Percentiles rank a stretch among this genome's conserved stretches.
These are phyloP conservation scores for Cyclotella baltica DNA, from an alignment of 108 stramenopile genomes.

Conservation along the genomic window DNA sequence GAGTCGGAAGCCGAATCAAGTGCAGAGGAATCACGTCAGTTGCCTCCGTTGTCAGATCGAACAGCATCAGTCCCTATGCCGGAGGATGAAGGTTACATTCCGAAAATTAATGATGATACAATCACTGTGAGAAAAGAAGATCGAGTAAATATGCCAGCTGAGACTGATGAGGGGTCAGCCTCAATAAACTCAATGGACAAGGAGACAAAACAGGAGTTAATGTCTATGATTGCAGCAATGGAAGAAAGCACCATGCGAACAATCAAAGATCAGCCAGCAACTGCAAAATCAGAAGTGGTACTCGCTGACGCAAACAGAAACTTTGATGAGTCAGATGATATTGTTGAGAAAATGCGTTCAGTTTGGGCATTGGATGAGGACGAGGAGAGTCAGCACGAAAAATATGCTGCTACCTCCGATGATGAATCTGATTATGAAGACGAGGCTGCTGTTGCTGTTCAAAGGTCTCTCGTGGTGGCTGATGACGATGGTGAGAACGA, in stretches of 20 bases:
- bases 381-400: conserved; percentile 14
- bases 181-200: neutral
- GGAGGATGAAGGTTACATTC: too few relatives aligned
- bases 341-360: conserved; percentile 28
- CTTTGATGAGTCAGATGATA: conserved; percentile 5
- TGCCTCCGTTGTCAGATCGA: too few relatives aligned
- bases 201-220: conserved; percentile 1
- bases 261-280: neutral
- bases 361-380: conserved; percentile 27
- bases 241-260: neutral
- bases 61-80: too few relatives aligned
- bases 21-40: too few relatives aligned
- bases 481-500: conserved; percentile 22
- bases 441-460: conserved; percentile 7
- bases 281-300: neutral
- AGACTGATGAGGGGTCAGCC: neutral
- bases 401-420: neutral
- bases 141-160: neutral
- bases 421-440: conserved; percentile 21
- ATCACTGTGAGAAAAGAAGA: neutral
- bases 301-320: neutral
- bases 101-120: too few relatives aligned
- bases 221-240: conserved; percentile 16
- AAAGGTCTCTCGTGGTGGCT: neutral
- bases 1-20: too few relatives aligned